Conservation (phyloP, 169 alveolate genomes). For the Eimeria acervulina region DNA sequence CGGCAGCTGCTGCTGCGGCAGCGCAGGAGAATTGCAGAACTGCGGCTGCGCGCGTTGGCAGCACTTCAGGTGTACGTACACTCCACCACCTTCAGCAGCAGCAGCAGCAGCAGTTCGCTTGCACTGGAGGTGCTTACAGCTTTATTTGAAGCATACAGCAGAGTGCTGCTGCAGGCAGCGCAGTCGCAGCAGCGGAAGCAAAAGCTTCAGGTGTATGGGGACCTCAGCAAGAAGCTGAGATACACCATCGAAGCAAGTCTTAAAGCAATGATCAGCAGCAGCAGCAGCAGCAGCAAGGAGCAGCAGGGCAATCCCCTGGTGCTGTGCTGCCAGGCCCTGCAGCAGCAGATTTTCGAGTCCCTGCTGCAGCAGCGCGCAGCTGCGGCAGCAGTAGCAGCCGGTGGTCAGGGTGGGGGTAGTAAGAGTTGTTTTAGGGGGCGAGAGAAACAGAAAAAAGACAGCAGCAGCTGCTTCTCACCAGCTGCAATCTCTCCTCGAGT, state of each 20-base stretch:
- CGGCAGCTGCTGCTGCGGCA: slow-evolving; percentile 8
- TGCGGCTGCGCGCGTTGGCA: slow-evolving; percentile 17
- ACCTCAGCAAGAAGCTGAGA: neutral
- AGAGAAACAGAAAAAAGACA: neutral
- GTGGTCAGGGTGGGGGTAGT: no score
- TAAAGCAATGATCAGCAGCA: neutral
- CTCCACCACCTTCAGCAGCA: slow-evolving; percentile 3
- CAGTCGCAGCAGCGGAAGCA: neutral
- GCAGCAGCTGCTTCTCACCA: slow-evolving; percentile 18
- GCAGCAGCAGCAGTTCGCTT: neutral
- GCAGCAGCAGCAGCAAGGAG: slow-evolving; percentile 29
- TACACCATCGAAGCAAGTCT: neutral
- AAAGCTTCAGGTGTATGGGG: slow-evolving; percentile 7
- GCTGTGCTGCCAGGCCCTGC: slow-evolving; percentile 12
- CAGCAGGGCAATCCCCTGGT: neutral
- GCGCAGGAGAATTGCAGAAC: neutral
- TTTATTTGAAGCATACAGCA: neutral
- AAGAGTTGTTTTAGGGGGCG: no score
- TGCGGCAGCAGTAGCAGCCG: neutral
- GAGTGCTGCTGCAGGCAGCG: neutral
- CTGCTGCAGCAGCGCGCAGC: slow-evolving; percentile 24
- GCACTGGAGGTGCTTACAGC: neutral
- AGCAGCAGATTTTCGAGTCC: neutral
- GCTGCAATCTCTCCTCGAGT: neutral
- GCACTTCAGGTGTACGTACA: slow-evolving; percentile 52